These are phyloP conservation scores for Yarrowia porcina DNA, from an alignment of 805 yeast genomes.

Conservation along the genomic window DNA sequence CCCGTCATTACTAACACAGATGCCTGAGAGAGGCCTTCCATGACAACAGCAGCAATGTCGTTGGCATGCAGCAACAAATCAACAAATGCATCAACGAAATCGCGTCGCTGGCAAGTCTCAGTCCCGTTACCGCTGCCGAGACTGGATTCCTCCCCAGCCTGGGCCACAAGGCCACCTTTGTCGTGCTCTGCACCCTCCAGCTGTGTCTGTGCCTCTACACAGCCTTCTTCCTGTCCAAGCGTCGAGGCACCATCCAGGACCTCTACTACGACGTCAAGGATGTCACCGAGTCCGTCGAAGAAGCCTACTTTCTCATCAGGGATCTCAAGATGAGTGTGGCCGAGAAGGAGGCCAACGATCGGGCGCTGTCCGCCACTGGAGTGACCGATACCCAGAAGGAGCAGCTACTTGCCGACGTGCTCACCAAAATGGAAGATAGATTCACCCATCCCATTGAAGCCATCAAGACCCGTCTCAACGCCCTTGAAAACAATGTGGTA, in stretches of 20 bases:
- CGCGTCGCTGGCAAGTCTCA: background rate
- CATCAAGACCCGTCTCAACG: background rate
- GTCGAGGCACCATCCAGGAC: background rate
- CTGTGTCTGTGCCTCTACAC: conserved; percentile 12
- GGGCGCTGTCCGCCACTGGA: background rate
- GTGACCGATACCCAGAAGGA: conserved; percentile 12
- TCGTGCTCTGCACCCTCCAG: conserved; percentile 9
- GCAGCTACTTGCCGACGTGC: conserved; percentile 17
- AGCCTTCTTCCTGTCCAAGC: conserved; percentile 15
- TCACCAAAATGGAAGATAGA: conserved; percentile 11
- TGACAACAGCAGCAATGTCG: background rate
- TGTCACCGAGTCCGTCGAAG: conserved; percentile 12
- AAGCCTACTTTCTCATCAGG: conserved; percentile 13
- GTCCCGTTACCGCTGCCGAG: background rate
- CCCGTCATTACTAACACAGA: conserved; percentile 10
- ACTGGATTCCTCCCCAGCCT: background rate
- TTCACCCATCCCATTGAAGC: conserved; percentile 3
- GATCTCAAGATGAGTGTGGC: background rate
- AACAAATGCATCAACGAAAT: conserved; percentile 19
- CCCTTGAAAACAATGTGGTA: background rate
- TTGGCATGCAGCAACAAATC: background rate
- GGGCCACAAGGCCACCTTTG: conserved; percentile 2
- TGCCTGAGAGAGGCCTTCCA: conserved; percentile 23
- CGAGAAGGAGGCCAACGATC: background rate
- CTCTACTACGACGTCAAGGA: conserved; percentile 14